A percentile compares a stretch with the other conserved stretches of the same genome.
These are phyloP conservation scores for Crithidia sp. DNA, from an alignment of 208 protist species.

Conservation along the genomic window DNA sequence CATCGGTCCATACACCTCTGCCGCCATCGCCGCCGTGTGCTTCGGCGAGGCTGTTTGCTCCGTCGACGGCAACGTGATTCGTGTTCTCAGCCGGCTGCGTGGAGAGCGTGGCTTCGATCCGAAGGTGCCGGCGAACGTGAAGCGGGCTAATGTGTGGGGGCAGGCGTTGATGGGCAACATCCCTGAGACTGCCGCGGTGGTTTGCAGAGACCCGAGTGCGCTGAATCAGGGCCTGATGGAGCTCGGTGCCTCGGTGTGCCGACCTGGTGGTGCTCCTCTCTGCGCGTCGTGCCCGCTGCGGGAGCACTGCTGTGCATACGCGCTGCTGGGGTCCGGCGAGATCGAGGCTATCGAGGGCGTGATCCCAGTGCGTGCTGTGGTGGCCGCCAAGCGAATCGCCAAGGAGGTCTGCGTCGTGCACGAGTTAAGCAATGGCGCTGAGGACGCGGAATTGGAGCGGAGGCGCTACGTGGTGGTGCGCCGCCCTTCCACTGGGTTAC, in stretches of 20 bases:
- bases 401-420: constrained; percentile 79
- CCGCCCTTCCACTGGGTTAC: constrained; percentile 58
- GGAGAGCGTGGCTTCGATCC: constrained; percentile 77
- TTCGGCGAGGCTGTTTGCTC: constrained; percentile 74
- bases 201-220: constrained; percentile 51
- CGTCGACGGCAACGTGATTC: constrained; percentile 95
- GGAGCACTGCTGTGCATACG: constrained; percentile 54
- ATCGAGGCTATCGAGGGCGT: constrained; percentile 80
- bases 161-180: constrained; percentile 60
- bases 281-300: constrained; percentile 79
- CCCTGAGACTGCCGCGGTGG: constrained; percentile 10
- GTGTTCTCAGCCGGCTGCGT: constrained; percentile 86
- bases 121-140: constrained; percentile 70
- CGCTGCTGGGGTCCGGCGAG: constrained; percentile 35
- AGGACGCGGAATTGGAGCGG: neutral
- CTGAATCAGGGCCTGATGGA: constrained; percentile 95
- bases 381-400: constrained; percentile 52
- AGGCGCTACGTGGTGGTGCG: constrained; percentile 69
- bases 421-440: constrained; percentile 29
- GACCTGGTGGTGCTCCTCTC: constrained; percentile 64
- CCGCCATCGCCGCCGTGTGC: constrained; percentile 91
- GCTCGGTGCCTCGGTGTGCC: constrained; percentile 89
- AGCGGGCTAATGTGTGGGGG: constrained; percentile 55
- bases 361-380: constrained; percentile 65
- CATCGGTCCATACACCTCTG: constrained; percentile 94